Evolutionary conservation across 2,329 filamentous ascomycete genomes (phyloP), one percentile per base, ranked within the genome.

Genomic region (Gliomastix tumulicola): DNA sequence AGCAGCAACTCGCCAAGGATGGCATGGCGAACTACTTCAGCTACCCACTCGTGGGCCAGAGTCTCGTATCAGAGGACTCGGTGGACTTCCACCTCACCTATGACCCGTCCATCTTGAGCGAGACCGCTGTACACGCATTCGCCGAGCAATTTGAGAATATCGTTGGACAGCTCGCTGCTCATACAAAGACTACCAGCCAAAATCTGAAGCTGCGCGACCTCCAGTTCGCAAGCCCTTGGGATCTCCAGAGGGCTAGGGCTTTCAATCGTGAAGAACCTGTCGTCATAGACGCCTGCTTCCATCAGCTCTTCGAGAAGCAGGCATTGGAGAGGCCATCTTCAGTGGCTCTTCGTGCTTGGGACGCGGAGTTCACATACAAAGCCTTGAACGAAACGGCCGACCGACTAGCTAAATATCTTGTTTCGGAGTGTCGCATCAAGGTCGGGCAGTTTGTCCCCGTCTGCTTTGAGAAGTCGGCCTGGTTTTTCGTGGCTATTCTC

Each of bases 321-420:
- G 40, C 40, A 6, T 13, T 15, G 19, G 19, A 20, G 19, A 27
- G 21, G 10, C 62, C 65, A 1, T 37, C 47, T 12, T 48, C 51
- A 11, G 42, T 50, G 5, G 65, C 65, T 16, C 55, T 68, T 19
- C 47, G 60, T 32, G 62, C 64, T 3, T 66, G 62, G 62, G 65
- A 68, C 38, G 63, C 63, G 42, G 8, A 27, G 2, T 38, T 49
- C 12, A 49, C 49, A 2, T 52, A 48, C 37, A 32, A 35, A 3
- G 39, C 56, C 4, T 37, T 60, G 7, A 36, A 50, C 2, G 28
- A 36, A 16, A 21, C 18, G 3, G 22, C 18, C 6, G 23, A 30
- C 23, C 18, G 15, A 12, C 9, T 34, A 11, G 32, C 32, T 12
- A 8, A 21, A n/a, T 19, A 34, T 21, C 20, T 34, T 12, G 32